These are phyloP conservation scores for Chrysanthemum seticuspe DNA, from an alignment of 129 eudicot species.

Conservation along the genomic window DNA sequence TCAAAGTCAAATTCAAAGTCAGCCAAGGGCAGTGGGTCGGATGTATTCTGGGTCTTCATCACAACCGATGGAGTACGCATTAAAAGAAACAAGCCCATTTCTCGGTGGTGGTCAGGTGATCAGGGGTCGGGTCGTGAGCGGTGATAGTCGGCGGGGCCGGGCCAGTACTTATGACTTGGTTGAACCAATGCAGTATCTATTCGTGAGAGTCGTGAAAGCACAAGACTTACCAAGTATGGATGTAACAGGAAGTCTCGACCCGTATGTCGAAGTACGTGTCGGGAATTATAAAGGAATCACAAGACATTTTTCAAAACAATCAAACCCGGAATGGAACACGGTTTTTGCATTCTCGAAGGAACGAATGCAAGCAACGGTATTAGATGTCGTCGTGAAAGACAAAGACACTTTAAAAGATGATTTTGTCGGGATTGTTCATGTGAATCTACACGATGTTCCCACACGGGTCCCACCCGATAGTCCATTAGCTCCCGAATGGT, in stretches of 20 bases:
- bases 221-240: constrained; percentile 77
- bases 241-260: constrained; percentile 79
- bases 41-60: constrained; percentile 50
- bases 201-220: constrained; percentile 84
- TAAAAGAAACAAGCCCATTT: constrained; percentile 79
- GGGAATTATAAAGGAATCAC: constrained; percentile 94
- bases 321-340: constrained; percentile 81
- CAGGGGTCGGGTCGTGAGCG: constrained; percentile 70
- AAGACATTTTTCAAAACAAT: constrained; percentile 55
- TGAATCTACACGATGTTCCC: constrained; percentile 72
- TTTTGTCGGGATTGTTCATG: constrained; percentile 62
- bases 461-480: constrained; percentile 94
- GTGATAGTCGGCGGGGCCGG: constrained; percentile 42
- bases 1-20: constrained; percentile 28
- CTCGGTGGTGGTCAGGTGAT: constrained; percentile 80
- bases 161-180: constrained; percentile 82
- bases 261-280: constrained; percentile 81
- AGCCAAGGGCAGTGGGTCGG: constrained; percentile 35
- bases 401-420: constrained; percentile 82
- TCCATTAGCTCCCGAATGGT: constrained; percentile 96
- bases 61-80: constrained; percentile 60
- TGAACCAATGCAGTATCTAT: constrained; percentile 82
- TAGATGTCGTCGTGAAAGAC: constrained; percentile 78
- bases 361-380: constrained; percentile 63
- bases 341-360: constrained; percentile 88